phyloP scores from a whole-genome alignment of 2,329 filamentous ascomycete species.

The Tolypocladium tropicale region DNA sequence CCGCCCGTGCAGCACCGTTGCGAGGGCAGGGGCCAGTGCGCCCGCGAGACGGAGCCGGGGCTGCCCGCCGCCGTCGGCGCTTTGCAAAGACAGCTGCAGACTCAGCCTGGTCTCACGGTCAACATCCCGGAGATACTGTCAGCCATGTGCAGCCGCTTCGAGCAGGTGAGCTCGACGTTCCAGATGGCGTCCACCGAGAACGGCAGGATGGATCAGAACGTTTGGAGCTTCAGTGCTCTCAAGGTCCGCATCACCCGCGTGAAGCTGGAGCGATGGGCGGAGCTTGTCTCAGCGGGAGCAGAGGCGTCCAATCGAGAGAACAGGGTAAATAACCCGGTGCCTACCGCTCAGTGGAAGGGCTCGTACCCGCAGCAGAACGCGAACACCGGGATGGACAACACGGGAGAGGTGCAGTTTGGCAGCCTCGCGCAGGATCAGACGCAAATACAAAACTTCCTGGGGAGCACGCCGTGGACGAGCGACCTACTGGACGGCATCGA shows the following conservation, averaged over 20 bases:
- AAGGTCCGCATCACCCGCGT: slow-evolving; percentile 35
- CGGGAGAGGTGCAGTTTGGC: slow-evolving; percentile 4
- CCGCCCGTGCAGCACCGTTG: not conserved
- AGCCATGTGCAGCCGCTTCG: slow-evolving; percentile 29
- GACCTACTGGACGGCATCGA: slow-evolving; percentile 22
- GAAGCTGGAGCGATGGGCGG: slow-evolving; percentile 37
- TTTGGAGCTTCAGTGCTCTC: slow-evolving; percentile 37
- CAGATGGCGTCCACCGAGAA: slow-evolving; percentile 18
- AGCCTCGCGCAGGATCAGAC: slow-evolving; percentile 14
- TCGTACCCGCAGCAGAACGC: slow-evolving; percentile 7
- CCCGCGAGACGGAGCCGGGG: slow-evolving; percentile 23
- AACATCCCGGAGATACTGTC: slow-evolving; percentile 33
- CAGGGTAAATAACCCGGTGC: not conserved
- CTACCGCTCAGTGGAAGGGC: slow-evolving; percentile 4
- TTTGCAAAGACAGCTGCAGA: slow-evolving; percentile 29
- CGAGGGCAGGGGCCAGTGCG: slow-evolving; percentile 7
- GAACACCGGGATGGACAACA: not conserved
- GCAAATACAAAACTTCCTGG: slow-evolving; percentile 14
- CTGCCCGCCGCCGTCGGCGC: slow-evolving; percentile 29
- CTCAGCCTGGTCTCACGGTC: slow-evolving; percentile 33
- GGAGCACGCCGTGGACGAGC: slow-evolving; percentile 17
- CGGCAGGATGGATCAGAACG: slow-evolving; percentile 28
- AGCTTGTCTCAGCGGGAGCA: slow-evolving; percentile 29
- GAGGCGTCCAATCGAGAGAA: slow-evolving; percentile 11
- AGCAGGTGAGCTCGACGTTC: slow-evolving; percentile 29